phyloP scores from a whole-genome alignment of 1,139 yeast genomes.

The Magnusiomyces tetraspermus region DNA sequence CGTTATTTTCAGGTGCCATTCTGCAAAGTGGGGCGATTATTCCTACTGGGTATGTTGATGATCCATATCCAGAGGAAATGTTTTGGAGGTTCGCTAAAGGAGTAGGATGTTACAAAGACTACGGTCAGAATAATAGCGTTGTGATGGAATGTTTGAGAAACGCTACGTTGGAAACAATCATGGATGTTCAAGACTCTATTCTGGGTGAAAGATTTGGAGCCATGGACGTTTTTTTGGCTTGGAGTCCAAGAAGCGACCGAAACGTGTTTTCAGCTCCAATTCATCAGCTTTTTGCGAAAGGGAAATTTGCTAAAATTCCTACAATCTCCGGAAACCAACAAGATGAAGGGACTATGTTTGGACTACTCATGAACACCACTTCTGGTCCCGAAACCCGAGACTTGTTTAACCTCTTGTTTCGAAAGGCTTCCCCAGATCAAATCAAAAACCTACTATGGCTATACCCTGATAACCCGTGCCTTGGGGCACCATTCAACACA shows the following conservation, averaged over 20 bases:
- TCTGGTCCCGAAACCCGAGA: neutral
- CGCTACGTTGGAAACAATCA: neutral
- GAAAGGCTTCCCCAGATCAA: conserved; percentile 6
- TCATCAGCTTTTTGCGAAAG: conserved; percentile 11
- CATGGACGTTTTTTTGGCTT: conserved; percentile 13
- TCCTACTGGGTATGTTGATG: conserved; percentile 12
- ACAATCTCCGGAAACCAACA: conserved; percentile 19
- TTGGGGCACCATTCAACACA: conserved; percentile 20
- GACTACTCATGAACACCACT: conserved; percentile 7
- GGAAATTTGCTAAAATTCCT: conserved; percentile 18
- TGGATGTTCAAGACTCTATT: conserved; percentile 14
- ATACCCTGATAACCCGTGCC: conserved; percentile 17
- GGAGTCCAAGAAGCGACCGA: conserved; percentile 19
- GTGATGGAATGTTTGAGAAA: conserved; percentile 18
- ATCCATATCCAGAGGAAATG: conserved; percentile 14
- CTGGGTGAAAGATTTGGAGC: conserved; percentile 1
- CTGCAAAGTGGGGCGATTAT: conserved; percentile 22
- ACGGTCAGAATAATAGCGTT: neutral
- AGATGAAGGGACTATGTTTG: conserved; percentile 22
- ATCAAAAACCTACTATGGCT: conserved; percentile 8
- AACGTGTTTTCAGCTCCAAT: conserved; percentile 15
- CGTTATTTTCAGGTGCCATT: conserved; percentile 24
- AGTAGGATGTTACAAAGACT: conserved; percentile 16
- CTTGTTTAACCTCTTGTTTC: neutral
- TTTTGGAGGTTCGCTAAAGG: conserved; percentile 16